Evolutionary conservation across 1,284 basidiomycete genomes (phyloP).

Genomic region (Rhodotorula sp.): DNA sequence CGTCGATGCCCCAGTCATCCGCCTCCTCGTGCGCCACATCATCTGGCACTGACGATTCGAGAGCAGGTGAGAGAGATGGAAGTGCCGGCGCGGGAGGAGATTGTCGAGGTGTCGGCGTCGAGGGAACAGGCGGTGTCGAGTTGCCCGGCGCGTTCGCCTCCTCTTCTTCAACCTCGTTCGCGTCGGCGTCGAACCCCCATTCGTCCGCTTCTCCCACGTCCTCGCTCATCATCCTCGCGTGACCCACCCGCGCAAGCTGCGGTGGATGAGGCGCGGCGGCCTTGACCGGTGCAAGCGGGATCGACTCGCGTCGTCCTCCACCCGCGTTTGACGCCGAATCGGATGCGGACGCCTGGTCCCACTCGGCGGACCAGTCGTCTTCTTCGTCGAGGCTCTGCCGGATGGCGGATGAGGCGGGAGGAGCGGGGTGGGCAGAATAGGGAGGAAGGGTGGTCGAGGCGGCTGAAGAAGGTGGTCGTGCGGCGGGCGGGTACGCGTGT

Average conservation of each 20-base stretch:
- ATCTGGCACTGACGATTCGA: not conserved
- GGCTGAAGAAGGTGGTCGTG: not conserved
- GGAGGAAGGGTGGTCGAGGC: not conserved
- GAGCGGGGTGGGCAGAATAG: not conserved
- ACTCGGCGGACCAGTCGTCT: conserved; percentile 1
- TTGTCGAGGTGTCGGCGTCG: no score
- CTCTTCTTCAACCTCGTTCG: no score
- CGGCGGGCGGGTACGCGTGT: not conserved
- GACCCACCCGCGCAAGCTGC: no score
- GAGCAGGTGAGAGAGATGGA: not conserved
- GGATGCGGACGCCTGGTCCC: not conserved
- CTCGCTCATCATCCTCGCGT: no score
- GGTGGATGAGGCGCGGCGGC: no score
- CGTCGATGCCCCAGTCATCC: not conserved
- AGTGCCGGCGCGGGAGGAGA: no score
- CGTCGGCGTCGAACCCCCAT: no score
- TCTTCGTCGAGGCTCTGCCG: conserved; percentile 3
- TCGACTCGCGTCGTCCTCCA: not conserved
- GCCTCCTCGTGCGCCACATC: not conserved
- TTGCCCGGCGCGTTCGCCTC: no score
- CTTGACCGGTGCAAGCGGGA: no score
- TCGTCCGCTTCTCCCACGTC: no score
- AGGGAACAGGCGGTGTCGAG: no score
- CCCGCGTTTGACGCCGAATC: not conserved
- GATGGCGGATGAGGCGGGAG: not conserved